Base-by-base conservation (phyloP, 2,329 filamentous ascomycete genomes). In the Diaporthe caulivora region DNA sequence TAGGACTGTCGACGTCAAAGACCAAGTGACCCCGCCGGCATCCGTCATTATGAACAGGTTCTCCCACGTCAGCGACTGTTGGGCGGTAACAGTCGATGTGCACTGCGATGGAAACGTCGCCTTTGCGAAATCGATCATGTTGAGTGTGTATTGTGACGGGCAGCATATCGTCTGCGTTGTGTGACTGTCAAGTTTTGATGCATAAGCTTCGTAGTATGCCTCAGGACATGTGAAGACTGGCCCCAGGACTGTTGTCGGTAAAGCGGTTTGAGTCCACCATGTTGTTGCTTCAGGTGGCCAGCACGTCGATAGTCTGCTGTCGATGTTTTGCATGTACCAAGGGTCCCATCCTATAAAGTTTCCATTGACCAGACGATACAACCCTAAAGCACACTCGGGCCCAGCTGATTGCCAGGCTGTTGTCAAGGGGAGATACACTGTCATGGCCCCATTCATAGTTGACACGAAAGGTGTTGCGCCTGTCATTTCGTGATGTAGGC, bases 221-320 rank as follows among this genome's bases (percentile, higher is more conserved):
- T 26, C 21, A 3, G 69, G 72, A 11, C 70, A 74, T 3, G 44
- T 44, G 49, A 74, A 74, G 17, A 40, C 17, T 24, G 55, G 51
- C 24, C 55, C 69, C 8, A 73, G 55, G 17, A 34, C 40, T 6
- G 65, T 73, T 18, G 55, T 34, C 15, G 44, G 34, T 21, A 37
- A 34, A n/a, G 37, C 44, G 42, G 49, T 24, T 67, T 74, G 72
- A 18, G 54, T 29, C 72, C 72, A 74, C 72, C 72, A 74, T 10
- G 51, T 24, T n/a, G 51, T 42, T 17, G 72, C 72, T 53, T 74
- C 49, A n/a, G 72, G 58, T 6, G 72, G 72, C 72, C 72, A 74
- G 60, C 72, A 74, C 8, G 60, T 74, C 5, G 72, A 49, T 17
- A 71, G 26, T 5, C 34, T 29, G 13, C 9, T 58, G 1, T 71